These are phyloP conservation scores for Rhizopus delemar DNA, from an alignment of 371 early-diverging fungal genomes.

Conservation along the genomic window DNA sequence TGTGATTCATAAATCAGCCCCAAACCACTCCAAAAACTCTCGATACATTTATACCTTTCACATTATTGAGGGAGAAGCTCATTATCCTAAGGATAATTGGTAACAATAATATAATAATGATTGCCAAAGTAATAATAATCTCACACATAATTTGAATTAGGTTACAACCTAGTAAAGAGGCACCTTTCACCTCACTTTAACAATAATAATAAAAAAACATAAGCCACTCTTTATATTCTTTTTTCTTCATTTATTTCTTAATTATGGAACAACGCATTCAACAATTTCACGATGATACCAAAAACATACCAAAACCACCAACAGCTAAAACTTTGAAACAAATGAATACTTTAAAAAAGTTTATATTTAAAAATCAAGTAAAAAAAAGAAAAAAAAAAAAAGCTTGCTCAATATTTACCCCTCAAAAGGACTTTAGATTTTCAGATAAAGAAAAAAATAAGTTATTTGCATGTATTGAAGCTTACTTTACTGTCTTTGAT, in stretches of 20 bases:
- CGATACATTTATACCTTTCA: slow-evolving; percentile 95
- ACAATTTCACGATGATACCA: slow-evolving; percentile 43
- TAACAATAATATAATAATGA: slow-evolving; percentile 6
- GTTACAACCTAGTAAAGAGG: background rate
- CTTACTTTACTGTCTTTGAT: slow-evolving; percentile 41
- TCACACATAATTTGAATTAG: too few species aligned
- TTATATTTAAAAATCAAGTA: slow-evolving; percentile 40
- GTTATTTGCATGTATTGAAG: slow-evolving; percentile 44
- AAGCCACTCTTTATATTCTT: background rate
- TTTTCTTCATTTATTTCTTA: slow-evolving; percentile 1
- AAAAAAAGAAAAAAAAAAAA: background rate
- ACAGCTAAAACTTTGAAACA: slow-evolving; percentile 37
- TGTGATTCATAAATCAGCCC: slow-evolving; percentile 81
- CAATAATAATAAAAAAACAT: slow-evolving; percentile 1
- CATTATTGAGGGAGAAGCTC: slow-evolving; percentile 75
- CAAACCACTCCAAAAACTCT: slow-evolving; percentile 75
- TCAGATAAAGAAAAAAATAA: slow-evolving; percentile 46
- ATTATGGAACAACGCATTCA: slow-evolving; percentile 40
- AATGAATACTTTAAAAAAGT: slow-evolving; percentile 35
- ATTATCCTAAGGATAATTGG: slow-evolving; percentile 75
- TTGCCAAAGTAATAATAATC: background rate
- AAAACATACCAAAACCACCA: slow-evolving; percentile 35
- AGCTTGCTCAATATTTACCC: background rate
- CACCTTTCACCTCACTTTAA: slow-evolving; percentile 1
- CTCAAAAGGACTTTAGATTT: slow-evolving; percentile 34